Evolutionary conservation across 805 yeast species (phyloP).

Genomic region (Blastobotrys parvus): DNA sequence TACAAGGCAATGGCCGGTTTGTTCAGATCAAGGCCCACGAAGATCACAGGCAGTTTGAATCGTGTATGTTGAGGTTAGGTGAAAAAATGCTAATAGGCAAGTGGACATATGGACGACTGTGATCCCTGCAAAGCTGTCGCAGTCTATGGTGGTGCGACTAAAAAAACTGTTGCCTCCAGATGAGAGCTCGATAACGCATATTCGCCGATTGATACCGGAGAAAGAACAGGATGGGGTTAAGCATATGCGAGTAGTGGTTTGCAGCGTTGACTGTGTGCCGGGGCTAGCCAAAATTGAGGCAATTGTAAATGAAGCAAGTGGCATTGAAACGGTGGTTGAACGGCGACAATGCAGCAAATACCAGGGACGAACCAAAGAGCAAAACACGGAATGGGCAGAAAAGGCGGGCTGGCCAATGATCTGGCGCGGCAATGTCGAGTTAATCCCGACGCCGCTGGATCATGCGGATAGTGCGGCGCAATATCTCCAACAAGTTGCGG

Average conservation of each 20-base stretch:
- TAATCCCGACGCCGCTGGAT: slow-evolving; percentile 37
- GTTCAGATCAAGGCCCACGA: slow-evolving; percentile 19
- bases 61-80: slow-evolving; percentile 3
- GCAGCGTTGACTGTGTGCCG: slow-evolving; percentile 34
- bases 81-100: not conserved
- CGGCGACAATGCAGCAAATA: slow-evolving; percentile 42
- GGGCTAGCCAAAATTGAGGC: slow-evolving; percentile 16
- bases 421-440: slow-evolving; percentile 83
- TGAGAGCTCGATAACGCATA: slow-evolving; percentile 26
- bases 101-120: slow-evolving; percentile 27
- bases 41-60: slow-evolving; percentile 18
- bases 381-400: slow-evolving; percentile 54
- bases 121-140: slow-evolving; percentile 26
- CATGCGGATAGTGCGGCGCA: slow-evolving; percentile 38
- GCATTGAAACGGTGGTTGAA: slow-evolving; percentile 4
- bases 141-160: slow-evolving; percentile 21
- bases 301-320: slow-evolving; percentile 2
- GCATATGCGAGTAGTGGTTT: slow-evolving; percentile 33
- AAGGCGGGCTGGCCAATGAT: slow-evolving; percentile 71
- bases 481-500: slow-evolving; percentile 26
- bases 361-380: slow-evolving; percentile 66
- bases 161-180: slow-evolving; percentile 27
- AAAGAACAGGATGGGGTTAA: slow-evolving; percentile 1
- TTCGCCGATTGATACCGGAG: slow-evolving; percentile 28
- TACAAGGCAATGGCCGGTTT: slow-evolving; percentile 13